These are phyloP conservation scores for Rhizopogon vesiculosus DNA, from an alignment of 768 basidiomycete genomes.

Conservation along the genomic window DNA sequence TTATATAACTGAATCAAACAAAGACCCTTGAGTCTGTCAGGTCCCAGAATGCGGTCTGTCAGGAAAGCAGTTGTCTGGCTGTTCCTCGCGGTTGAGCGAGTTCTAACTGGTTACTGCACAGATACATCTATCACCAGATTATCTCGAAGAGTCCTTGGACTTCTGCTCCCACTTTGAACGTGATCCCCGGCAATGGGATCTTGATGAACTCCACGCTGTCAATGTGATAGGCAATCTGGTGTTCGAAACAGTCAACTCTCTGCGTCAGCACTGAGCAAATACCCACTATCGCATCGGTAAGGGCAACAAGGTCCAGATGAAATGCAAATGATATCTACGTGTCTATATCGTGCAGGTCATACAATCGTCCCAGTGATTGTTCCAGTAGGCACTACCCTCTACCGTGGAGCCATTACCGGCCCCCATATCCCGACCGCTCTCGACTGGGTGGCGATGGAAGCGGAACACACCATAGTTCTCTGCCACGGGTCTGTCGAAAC, in stretches of 20 bases:
- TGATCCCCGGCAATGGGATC: slow-evolving; percentile 11
- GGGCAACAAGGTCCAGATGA: neutral
- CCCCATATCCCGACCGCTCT: slow-evolving; percentile 3
- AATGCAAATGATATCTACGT: too few relatives aligned
- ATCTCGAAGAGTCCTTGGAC: too few relatives aligned
- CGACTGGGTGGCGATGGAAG: slow-evolving; percentile 31
- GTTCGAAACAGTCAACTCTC: slow-evolving; percentile 28
- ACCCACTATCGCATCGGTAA: slow-evolving; percentile 30
- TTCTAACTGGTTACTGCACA: neutral
- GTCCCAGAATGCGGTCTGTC: neutral
- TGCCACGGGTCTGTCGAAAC: slow-evolving; percentile 7
- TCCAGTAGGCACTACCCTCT: slow-evolving; percentile 31
- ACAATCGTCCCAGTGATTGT: slow-evolving; percentile 28
- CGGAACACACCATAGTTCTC: slow-evolving; percentile 34
- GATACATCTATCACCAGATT: neutral
- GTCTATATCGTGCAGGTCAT: slow-evolving; percentile 14
- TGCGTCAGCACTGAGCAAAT: slow-evolving; percentile 36
- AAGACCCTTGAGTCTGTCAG: neutral
- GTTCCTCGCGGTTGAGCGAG: neutral
- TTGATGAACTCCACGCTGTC: slow-evolving; percentile 9
- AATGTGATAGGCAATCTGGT: neutral
- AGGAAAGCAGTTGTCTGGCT: neutral
- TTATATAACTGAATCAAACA: neutral
- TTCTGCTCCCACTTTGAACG: neutral
- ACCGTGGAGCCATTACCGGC: slow-evolving; percentile 21